A percentile compares a stretch with the other conserved stretches of the same genome.
Evolutionary conservation across 2,329 filamentous ascomycete genomes (phyloP).

Genomic region (Alternaria novae-zelandiae): DNA sequence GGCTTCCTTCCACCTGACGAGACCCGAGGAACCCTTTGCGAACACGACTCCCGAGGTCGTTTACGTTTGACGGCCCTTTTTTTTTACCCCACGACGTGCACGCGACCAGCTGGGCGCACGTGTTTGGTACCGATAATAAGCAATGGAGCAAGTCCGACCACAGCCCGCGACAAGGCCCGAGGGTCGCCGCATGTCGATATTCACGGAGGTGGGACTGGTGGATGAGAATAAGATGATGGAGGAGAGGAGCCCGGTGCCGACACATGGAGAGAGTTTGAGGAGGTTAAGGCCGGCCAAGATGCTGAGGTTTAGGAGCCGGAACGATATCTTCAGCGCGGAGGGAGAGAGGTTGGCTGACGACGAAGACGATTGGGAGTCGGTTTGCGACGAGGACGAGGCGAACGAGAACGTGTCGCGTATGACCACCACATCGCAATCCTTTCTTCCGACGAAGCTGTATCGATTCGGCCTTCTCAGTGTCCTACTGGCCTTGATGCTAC

Average conservation of each 20-base stretch:
- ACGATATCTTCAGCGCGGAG: slow-evolving; percentile 32
- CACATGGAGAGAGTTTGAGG: slow-evolving; percentile 25
- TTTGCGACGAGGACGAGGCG: slow-evolving; percentile 32
- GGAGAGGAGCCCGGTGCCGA: slow-evolving; percentile 40
- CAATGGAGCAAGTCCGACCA: slow-evolving; percentile 38
- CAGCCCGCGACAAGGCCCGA: slow-evolving; percentile 27
- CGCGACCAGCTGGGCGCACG: slow-evolving; percentile 11
- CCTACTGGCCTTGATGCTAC: slow-evolving; percentile 42
- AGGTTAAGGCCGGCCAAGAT: slow-evolving; percentile 34
- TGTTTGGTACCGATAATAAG: background rate
- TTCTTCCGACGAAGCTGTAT: slow-evolving; percentile 31
- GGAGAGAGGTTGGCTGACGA: slow-evolving; percentile 12
- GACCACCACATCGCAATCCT: slow-evolving; percentile 7
- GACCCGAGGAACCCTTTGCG: background rate
- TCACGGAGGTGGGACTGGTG: slow-evolving; percentile 47
- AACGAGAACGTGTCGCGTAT: slow-evolving; percentile 7
- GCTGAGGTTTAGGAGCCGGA: slow-evolving; percentile 42
- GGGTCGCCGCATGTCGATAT: slow-evolving; percentile 42
- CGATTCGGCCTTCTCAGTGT: slow-evolving; percentile 38
- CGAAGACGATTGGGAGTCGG: slow-evolving; percentile 37
- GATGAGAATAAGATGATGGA: slow-evolving; percentile 39
- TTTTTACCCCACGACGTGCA: slow-evolving; percentile 10
- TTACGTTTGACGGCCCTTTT: background rate
- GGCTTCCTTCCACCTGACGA: background rate
- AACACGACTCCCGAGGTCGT: slow-evolving; percentile 2